Evolutionary conservation across 2,329 filamentous ascomycete genomes (phyloP), one percentile per base, ranked within the genome.

Genomic region (Rutstroemia sydowiana): DNA sequence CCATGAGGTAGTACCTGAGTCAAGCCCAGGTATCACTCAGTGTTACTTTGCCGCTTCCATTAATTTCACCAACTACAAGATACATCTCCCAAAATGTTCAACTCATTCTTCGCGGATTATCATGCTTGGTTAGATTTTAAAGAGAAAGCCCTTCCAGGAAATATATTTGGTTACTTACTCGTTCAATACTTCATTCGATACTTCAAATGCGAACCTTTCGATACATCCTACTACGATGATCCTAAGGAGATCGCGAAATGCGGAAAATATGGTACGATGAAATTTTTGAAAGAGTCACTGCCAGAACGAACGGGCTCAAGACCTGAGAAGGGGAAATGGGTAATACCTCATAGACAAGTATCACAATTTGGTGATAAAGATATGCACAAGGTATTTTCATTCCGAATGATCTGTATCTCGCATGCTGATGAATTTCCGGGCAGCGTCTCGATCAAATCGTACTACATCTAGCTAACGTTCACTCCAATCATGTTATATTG

Each of bases 171-270:
- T 16, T 63, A 61, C 30, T 26, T 61, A 42, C 44, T 52, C 2
- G 36, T 60, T 6, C 57, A 59, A 48, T 45, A 58, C 21, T 57
- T 56, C 28, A 54, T 63, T 1, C 40, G 37, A 18, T 52, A 55
- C n/a, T 52, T 63, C 14, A 54, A 57, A 48, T 37, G 54, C 5
- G 53, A 60, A 37, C 57, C 59, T 11, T 61, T 59, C 31, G 48
- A 55, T 30, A 52, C 49, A 9, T 21, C 43, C 7, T 53, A 55
- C 9, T 61, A 59, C 26, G 57, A 61, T 18, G 31, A 59, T 37
- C 55, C 59, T 4, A 56, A 54, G 20, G 59, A 61, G 32, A 55
- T 59, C 5, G 55, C 53, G 11, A 63, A 58, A 52, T 59, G 59
- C 36, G 61, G 61, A 7, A 13, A 49, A 28, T 13, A 44, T 36